Evolutionary conservation across 2,329 filamentous ascomycete genomes (phyloP), one percentile per base, ranked within the genome.

Genomic region (Phoma sp.): DNA sequence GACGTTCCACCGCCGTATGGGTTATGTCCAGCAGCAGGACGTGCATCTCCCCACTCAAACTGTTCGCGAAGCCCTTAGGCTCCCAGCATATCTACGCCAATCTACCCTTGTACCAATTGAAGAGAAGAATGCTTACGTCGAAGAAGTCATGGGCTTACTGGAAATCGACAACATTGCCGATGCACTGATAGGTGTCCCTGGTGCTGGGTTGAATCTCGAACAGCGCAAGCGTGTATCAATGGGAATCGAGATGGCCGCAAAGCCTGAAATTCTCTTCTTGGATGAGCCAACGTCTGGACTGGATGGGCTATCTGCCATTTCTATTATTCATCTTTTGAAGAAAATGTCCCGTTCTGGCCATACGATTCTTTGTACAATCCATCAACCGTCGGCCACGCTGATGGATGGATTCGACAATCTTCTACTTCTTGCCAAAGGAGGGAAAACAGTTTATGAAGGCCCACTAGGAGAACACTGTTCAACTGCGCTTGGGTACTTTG

Each of bases 301-400:
- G 18, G 93, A 96, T 75, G 90, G 86, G 12, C 56, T 58, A 30
- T 96, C 92, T 1, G 92, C 92, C 0, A 96, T 91, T 90, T 89
- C 90, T 49, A 96, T 96, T 67, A 82, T 90, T 45, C 86, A 89
- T 69, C 83, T 96, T 7, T 83, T 97, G 32, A 87, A 92, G 73
- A 96, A 95, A 76, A 83, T 97, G 12, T 90, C 91, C 57, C 88
- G 92, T 69, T 87, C 85, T 56, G 93, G 93, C 10, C 64, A 68
- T 47, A 92, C 93, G 39, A 90, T 97, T 72, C 85, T 97, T 11
- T 96, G 91, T 77, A 96, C 93, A 0, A 96, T 97, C 56, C 93
- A 97, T 74, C 93, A 97, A 74, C 93, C 93, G 12, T 96, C 91
- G 4, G 91, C 92, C 20, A 90, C 93, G 81, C 82, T 97, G 28